Evolutionary conservation across 805 yeast genomes (phyloP).

Genomic region (Schwanniomyces pseudopolymorphus): DNA sequence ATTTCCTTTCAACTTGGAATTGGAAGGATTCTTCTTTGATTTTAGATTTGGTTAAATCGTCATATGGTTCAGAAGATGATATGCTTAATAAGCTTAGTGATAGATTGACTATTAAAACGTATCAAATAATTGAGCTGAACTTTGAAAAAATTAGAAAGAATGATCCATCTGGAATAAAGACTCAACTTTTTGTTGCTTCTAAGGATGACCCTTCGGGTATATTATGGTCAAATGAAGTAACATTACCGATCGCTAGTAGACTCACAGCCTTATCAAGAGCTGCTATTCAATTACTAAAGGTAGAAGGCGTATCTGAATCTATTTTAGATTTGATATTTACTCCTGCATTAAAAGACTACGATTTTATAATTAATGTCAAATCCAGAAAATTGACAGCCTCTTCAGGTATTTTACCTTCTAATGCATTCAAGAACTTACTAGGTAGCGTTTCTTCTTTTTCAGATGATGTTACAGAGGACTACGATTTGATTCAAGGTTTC

Average conservation of each 20-base stretch:
- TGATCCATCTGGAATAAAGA: constrained; percentile 79
- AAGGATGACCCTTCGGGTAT: constrained; percentile 85
- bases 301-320: constrained; percentile 37
- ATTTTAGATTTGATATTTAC: constrained; percentile 63
- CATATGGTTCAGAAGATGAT: constrained; percentile 24
- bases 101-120: constrained; percentile 57
- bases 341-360: constrained; percentile 83
- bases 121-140: constrained; percentile 60
- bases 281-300: constrained; percentile 55
- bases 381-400: constrained; percentile 42
- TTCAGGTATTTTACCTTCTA: constrained; percentile 56
- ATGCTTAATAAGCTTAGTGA: constrained; percentile 51
- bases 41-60: constrained; percentile 64
- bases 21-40: constrained; percentile 89
- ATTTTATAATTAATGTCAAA: constrained; percentile 67
- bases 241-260: constrained; percentile 80
- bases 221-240: constrained; percentile 66
- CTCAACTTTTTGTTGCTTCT: constrained; percentile 81
- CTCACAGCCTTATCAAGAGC: constrained; percentile 84
- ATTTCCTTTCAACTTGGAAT: constrained; percentile 81
- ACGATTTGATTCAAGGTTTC: constrained; percentile 63
- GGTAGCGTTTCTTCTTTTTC: constrained; percentile 43
- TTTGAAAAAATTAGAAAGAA: constrained; percentile 67
- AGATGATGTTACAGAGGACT: constrained; percentile 44
- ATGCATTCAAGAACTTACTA: constrained; percentile 62